Percentiles rank a stretch among this genome's conserved stretches.
phyloP scores from a whole-genome alignment of 305 asterid genomes.

The Nicotiana rustica region DNA sequence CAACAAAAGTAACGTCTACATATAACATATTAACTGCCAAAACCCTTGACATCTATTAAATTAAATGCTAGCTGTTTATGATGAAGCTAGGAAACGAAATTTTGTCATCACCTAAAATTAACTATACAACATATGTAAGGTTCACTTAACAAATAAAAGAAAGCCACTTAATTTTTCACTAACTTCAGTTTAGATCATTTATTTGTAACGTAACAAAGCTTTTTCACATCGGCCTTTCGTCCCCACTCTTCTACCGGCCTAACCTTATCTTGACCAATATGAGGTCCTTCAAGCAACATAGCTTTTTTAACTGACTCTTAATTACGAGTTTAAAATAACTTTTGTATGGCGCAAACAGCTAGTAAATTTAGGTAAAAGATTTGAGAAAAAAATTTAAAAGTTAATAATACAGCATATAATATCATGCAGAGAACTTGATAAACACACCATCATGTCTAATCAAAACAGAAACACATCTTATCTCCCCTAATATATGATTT shows the following conservation, averaged over 20 bases:
- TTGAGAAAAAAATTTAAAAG: neutral
- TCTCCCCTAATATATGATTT: constrained; percentile 23
- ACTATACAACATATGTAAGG: neutral
- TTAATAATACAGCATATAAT: neutral
- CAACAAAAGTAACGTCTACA: no score
- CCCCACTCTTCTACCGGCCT: neutral
- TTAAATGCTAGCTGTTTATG: neutral
- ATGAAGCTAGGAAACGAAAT: neutral
- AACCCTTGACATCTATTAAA: neutral
- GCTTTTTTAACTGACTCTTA: neutral
- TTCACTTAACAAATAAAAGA: neutral
- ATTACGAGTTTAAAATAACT: neutral
- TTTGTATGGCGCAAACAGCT: neutral
- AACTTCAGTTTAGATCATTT: no score
- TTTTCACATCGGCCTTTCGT: neutral
- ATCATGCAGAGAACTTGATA: neutral
- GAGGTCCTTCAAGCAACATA: neutral
- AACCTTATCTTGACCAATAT: neutral
- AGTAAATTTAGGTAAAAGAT: neutral
- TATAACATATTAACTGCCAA: no score
- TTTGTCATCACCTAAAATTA: neutral
- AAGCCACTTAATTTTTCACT: neutral
- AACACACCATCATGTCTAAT: constrained; percentile 33
- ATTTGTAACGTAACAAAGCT: no score
- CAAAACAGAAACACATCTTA: constrained; percentile 15